These are phyloP conservation scores for Kondoa subrosea DNA, from an alignment of 768 basidiomycete species.

Conservation along the genomic window DNA sequence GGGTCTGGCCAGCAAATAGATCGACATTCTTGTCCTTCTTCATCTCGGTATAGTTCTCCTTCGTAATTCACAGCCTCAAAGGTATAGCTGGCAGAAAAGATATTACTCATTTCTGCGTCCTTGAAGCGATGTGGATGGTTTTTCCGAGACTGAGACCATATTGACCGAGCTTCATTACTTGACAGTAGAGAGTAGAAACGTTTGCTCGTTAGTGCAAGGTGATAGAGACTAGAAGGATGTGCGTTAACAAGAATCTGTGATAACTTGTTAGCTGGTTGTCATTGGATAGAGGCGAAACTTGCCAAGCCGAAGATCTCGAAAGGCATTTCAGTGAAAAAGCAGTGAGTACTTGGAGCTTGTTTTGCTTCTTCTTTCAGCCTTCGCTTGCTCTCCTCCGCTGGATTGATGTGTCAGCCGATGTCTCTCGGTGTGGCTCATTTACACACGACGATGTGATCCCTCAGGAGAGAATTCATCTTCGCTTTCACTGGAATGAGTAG, in stretches of 20 bases:
- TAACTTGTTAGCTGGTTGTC: too few relatives aligned
- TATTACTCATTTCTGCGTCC: too few relatives aligned
- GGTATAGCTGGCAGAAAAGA: too few relatives aligned
- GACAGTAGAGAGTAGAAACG: not conserved
- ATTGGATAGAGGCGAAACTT: too few relatives aligned
- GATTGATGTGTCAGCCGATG: constrained; percentile 3
- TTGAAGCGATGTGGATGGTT: not conserved
- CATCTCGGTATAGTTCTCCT: not conserved
- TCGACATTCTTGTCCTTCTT: not conserved
- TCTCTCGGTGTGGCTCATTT: not conserved
- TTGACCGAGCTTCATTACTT: not conserved
- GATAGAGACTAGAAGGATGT: not conserved
- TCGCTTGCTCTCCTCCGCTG: constrained; percentile 3
- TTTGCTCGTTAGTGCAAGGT: not conserved
- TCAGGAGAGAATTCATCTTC: not conserved
- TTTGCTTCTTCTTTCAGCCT: not conserved
- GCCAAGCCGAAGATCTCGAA: not conserved
- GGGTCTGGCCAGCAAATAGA: not conserved
- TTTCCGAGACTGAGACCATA: not conserved
- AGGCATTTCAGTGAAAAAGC: not conserved
- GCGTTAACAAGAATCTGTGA: not conserved
- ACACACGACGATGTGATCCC: too few relatives aligned
- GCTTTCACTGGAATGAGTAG: not conserved
- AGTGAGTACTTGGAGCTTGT: not conserved
- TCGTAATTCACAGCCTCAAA: not conserved